Base-by-base conservation (phyloP, 805 yeast species). In the Saturnispora hagleri region DNA sequence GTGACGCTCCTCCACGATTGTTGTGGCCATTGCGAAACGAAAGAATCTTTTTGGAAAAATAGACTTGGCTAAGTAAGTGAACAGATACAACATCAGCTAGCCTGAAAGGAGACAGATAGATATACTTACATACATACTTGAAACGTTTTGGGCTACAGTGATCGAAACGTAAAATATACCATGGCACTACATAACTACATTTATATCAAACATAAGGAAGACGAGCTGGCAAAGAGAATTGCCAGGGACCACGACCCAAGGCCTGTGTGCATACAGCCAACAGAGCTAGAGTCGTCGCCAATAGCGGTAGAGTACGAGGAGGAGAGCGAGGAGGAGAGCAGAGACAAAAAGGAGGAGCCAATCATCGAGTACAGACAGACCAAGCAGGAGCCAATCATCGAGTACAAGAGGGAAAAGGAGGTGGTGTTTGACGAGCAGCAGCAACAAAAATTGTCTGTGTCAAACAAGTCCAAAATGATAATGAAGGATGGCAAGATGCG, bases 121-220 rank as follows among this genome's bases (percentile, higher is more conserved):
- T 31, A 31, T 13, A 31, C n/a, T 17, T 35, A 35, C 8, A 35
- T 35, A 35, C n/a, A 35, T 35, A 35, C 15, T n/a, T 35, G 9
- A 17, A 35, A 12, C 20, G 22, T 31, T 31, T 13, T 12, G 13
- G 34, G 34, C 15, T 12, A 31, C 5, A 12, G 34, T 26, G 13
- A 31, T 31, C 34, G 12, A 31, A 13, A 13, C 15, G 15, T 31
- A 2, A 9, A 28, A 28, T 5, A 24, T 22, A 42, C 20, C 10
- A 73, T 73, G 77, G 77, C 77, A 0, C 61, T 73, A 7, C 70
- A 74, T 54, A 73, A 73, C 57, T 73, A 73, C 53, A 65, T 73
- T 48, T 73, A 73, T 59, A 69, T 60, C 55, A 73, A 72, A 52
- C 77, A 73, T 48, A 58, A 61, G 17, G 74, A 70, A 52, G 58